These are phyloP conservation scores for Aspergillus awamori DNA, from an alignment of 2,329 filamentous ascomycete genomes.

Conservation along the genomic window DNA sequence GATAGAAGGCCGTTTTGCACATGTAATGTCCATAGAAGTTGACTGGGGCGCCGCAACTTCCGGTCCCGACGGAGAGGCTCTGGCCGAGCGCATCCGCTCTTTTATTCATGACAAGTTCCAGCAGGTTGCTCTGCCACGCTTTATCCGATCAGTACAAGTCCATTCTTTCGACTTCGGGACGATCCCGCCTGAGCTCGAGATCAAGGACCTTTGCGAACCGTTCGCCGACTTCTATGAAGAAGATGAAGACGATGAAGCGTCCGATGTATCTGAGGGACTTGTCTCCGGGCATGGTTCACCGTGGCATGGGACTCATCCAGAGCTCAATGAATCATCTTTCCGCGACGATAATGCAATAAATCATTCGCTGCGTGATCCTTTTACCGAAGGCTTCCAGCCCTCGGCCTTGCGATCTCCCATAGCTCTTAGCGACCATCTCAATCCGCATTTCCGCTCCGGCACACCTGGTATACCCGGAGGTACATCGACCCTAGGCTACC, in stretches of 20 bases:
- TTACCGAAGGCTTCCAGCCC: conserved; percentile 33
- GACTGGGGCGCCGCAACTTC: conserved; percentile 93
- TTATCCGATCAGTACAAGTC: conserved; percentile 94
- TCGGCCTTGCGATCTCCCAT: conserved; percentile 40
- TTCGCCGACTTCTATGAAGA: conserved; percentile 95
- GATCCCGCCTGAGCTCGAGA: conserved; percentile 79
- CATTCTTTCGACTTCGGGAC: conserved; percentile 92
- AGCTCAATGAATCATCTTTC: conserved; percentile 32
- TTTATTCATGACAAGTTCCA: conserved; percentile 98
- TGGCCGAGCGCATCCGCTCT: conserved; percentile 82
- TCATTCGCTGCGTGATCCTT: conserved; percentile 32
- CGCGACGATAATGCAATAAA: conserved; percentile 35
- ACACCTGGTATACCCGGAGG: conserved; percentile 53
- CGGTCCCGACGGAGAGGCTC: conserved; percentile 80
- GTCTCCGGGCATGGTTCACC: conserved; percentile 28
- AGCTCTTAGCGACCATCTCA: conserved; percentile 42
- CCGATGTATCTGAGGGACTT: conserved; percentile 41
- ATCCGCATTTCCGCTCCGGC: conserved; percentile 46
- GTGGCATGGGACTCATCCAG: conserved; percentile 24
- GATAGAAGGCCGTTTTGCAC: conserved; percentile 14
- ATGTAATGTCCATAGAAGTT: conserved; percentile 91
- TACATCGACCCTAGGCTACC: conserved; percentile 54
- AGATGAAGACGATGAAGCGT: conserved; percentile 56
- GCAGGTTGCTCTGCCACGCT: conserved; percentile 83
- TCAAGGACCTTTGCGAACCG: conserved; percentile 96